These are phyloP conservation scores for Senna siamea DNA, from an alignment of 306 rosid species.

Conservation along the genomic window DNA sequence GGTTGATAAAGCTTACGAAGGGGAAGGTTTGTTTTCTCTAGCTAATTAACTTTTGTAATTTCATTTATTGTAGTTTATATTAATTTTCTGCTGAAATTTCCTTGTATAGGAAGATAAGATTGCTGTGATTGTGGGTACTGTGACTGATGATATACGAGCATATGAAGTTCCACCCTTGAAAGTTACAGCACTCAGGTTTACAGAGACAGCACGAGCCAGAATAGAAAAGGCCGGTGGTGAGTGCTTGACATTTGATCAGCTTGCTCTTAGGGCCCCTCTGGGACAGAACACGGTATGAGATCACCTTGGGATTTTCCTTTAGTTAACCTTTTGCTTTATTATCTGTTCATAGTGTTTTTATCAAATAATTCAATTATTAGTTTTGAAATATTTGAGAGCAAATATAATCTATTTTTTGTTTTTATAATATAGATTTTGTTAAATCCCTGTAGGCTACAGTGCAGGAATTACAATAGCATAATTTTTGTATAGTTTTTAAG, in stretches of 20 bases:
- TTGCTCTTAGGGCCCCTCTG: constrained; percentile 78
- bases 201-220: constrained; percentile 85
- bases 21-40: constrained; percentile 63
- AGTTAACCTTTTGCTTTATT: not conserved
- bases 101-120: constrained; percentile 59
- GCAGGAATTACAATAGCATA: not conserved
- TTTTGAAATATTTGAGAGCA: not conserved
- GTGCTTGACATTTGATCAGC: constrained; percentile 83
- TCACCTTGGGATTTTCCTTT: not conserved
- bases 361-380: not conserved
- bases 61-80: not conserved
- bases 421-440: not conserved
- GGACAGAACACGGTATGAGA: constrained; percentile 83
- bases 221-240: constrained; percentile 86
- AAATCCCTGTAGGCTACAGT: not conserved
- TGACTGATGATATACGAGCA: constrained; percentile 70
- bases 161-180: constrained; percentile 76
- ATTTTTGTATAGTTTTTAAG: not conserved
- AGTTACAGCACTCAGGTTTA: constrained; percentile 80
- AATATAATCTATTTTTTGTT: not conserved
- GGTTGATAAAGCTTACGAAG: constrained; percentile 59
- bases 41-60: not conserved
- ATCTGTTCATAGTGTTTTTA: too few relatives aligned
- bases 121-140: constrained; percentile 74
- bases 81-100: constrained; percentile 19